These are phyloP conservation scores for Hebeloma cylindrosporum DNA, from an alignment of 768 basidiomycete species.

Conservation along the genomic window DNA sequence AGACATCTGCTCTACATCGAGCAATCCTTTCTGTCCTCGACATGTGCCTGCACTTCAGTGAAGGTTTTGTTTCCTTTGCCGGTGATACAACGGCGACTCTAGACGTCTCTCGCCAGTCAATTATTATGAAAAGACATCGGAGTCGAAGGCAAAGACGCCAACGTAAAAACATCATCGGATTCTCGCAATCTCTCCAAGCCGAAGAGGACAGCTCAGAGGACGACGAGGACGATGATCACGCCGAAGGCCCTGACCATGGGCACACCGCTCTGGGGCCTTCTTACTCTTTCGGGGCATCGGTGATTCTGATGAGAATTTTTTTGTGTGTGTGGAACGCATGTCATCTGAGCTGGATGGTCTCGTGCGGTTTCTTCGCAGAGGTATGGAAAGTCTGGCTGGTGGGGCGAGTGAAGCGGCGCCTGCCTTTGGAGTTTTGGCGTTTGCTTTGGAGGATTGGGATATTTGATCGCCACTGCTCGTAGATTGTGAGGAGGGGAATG, in stretches of 20 bases:
- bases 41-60: constrained; percentile 69
- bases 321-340: constrained; percentile 58
- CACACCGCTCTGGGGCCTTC: constrained; percentile 19
- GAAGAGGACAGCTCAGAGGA: constrained; percentile 47
- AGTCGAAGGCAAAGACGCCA: constrained; percentile 59
- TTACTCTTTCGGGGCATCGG: constrained; percentile 17
- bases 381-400: constrained; percentile 67
- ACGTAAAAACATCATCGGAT: constrained; percentile 60
- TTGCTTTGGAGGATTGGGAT: constrained; percentile 82
- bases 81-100: constrained; percentile 60
- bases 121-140: constrained; percentile 57
- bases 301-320: constrained; percentile 41
- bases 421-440: constrained; percentile 71
- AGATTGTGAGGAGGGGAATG: background rate
- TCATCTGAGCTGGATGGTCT: constrained; percentile 68
- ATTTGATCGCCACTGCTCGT: constrained; percentile 26
- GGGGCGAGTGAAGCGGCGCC: constrained; percentile 59
- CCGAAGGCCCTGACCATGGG: constrained; percentile 17
- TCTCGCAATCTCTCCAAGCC: constrained; percentile 42
- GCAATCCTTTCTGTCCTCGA: constrained; percentile 71
- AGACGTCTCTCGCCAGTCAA: constrained; percentile 53
- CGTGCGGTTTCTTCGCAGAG: constrained; percentile 66
- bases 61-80: constrained; percentile 58
- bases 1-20: constrained; percentile 67
- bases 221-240: constrained; percentile 40